Conservation (phyloP, 31 red algal genomes). For the Odonthalia washingtoniensis region DNA sequence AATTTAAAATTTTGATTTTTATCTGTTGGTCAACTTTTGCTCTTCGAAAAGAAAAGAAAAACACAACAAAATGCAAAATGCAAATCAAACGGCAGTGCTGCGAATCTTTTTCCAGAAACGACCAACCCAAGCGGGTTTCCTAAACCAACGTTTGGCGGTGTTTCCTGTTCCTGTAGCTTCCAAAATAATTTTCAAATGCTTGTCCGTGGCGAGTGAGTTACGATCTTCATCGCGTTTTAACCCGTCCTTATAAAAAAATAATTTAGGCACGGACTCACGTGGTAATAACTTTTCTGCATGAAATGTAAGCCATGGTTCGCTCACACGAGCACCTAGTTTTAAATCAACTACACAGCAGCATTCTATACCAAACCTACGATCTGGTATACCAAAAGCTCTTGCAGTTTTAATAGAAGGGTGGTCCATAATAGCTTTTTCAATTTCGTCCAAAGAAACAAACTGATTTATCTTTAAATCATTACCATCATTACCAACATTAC, state of each 20-base stretch:
- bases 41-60: too few relatives aligned
- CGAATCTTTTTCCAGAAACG: not conserved
- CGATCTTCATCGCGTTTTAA: conserved; percentile 55
- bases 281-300: conserved; percentile 80
- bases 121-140: conserved; percentile 27
- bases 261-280: conserved; percentile 69
- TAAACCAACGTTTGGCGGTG: conserved; percentile 33
- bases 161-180: conserved; percentile 3
- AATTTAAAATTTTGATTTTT: too few relatives aligned
- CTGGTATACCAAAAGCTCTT: conserved; percentile 72
- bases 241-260: conserved; percentile 73
- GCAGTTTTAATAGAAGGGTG: conserved; percentile 61
- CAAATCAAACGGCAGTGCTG: not conserved
- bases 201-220: conserved; percentile 38
- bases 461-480: conserved; percentile 56
- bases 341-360: conserved; percentile 67
- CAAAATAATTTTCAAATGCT: conserved; percentile 56
- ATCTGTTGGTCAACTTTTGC: too few relatives aligned
- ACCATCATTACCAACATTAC: conserved; percentile 28
- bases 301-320: conserved; percentile 80
- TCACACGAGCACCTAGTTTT: conserved; percentile 67
- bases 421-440: conserved; percentile 67
- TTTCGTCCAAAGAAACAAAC: conserved; percentile 69
- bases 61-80: not conserved
- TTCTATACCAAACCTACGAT: conserved; percentile 59